A percentile compares a stretch with the other conserved stretches of the same genome.
Conservation (phyloP, 1,139 yeast genomes). For the Arxiozyma heterogenica region DNA sequence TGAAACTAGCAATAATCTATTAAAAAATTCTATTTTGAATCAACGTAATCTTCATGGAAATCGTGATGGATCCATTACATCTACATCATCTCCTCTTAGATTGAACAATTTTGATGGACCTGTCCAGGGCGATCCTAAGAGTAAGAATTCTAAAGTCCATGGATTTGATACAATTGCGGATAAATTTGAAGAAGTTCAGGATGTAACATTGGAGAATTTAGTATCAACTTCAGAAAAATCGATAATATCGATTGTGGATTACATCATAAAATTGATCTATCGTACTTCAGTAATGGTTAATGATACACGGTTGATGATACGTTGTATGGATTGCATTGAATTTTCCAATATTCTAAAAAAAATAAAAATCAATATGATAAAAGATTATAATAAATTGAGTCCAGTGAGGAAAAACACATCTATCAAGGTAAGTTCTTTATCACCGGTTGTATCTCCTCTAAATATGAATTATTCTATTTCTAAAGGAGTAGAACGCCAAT, state of each 20-base stretch:
- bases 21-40: background rate
- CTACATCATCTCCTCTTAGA: background rate
- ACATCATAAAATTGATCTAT: constrained; percentile 47
- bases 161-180: constrained; percentile 14
- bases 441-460: background rate
- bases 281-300: constrained; percentile 52
- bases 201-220: constrained; percentile 41
- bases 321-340: constrained; percentile 54
- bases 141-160: background rate
- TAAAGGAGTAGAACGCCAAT: background rate
- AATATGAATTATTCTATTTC: background rate
- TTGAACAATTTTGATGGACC: constrained; percentile 3
- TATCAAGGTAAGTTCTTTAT: background rate
- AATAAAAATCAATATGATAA: constrained; percentile 27
- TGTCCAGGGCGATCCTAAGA: background rate
- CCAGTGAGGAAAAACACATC: background rate
- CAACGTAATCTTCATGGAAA: background rate
- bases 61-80: background rate
- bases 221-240: constrained; percentile 45
- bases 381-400: constrained; percentile 14
- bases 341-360: constrained; percentile 40
- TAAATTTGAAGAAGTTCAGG: background rate
- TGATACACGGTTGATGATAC: constrained; percentile 54
- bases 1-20: background rate
- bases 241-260: constrained; percentile 38